Evolutionary conservation across 73 alveolate genomes (phyloP).

Genomic region (Urostyla sp.): DNA sequence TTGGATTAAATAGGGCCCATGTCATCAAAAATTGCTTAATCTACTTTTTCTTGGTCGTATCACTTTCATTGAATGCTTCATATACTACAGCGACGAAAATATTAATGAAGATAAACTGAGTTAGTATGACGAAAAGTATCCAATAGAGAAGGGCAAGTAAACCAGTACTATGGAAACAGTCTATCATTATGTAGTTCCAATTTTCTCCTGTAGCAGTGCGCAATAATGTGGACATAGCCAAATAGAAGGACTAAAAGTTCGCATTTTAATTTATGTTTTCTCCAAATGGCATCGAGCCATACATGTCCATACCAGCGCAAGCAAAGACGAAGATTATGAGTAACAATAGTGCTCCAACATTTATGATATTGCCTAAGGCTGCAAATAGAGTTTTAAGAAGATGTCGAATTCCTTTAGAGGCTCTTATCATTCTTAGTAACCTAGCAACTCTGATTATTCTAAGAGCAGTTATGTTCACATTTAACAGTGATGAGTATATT

Average conservation of each 20-base stretch:
- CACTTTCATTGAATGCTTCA: slow-evolving; percentile 66
- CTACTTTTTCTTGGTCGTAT: slow-evolving; percentile 47
- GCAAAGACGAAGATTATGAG: slow-evolving; percentile 62
- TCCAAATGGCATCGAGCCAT: slow-evolving; percentile 51
- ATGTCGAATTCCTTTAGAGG: slow-evolving; percentile 70
- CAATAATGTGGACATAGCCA: slow-evolving; percentile 12
- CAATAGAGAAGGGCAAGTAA: slow-evolving; percentile 43
- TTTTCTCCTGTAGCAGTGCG: slow-evolving; percentile 56
- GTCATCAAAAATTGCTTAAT: slow-evolving; percentile 52
- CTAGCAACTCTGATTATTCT: slow-evolving; percentile 80
- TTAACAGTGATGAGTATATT: slow-evolving; percentile 51
- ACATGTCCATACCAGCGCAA: slow-evolving; percentile 74
- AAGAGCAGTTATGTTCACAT: slow-evolving; percentile 65
- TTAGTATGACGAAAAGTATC: slow-evolving; percentile 49
- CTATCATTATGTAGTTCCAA: slow-evolving; percentile 59
- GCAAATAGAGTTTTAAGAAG: slow-evolving; percentile 72
- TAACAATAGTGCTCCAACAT: slow-evolving; percentile 58
- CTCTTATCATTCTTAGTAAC: slow-evolving; percentile 69
- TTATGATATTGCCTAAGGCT: slow-evolving; percentile 71
- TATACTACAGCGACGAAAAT: slow-evolving; percentile 74
- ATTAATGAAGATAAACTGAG: slow-evolving; percentile 63
- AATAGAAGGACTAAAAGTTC: slow-evolving; percentile 33
- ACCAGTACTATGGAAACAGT: slow-evolving; percentile 35
- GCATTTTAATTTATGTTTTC: slow-evolving; percentile 47
- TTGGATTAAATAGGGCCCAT: slow-evolving; percentile 68